These are phyloP conservation scores for Colletotrichum sp. DNA, from an alignment of 2,329 filamentous ascomycete species.

Conservation along the genomic window DNA sequence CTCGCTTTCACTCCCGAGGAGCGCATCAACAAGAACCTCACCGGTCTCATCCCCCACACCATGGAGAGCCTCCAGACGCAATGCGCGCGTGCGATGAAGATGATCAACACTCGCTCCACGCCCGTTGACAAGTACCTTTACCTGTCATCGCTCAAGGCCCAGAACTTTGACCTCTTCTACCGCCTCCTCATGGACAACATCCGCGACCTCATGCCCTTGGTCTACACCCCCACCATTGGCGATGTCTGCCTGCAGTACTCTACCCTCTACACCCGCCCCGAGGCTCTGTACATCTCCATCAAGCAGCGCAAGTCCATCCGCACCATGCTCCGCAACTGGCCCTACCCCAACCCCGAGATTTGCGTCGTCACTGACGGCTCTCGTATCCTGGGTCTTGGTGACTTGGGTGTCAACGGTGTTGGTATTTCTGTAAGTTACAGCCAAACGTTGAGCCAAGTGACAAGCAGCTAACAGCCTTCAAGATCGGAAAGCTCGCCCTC, in stretches of 20 bases:
- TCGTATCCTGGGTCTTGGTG: slow-evolving; percentile 88
- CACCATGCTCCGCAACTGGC: slow-evolving; percentile 92
- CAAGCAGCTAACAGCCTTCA: slow-evolving; percentile 25
- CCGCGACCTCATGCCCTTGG: slow-evolving; percentile 79
- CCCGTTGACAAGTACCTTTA: slow-evolving; percentile 85
- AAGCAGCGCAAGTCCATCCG: slow-evolving; percentile 90
- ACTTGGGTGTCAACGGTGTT: slow-evolving; percentile 96
- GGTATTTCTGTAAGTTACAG: slow-evolving; percentile 79
- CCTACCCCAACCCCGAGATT: slow-evolving; percentile 87
- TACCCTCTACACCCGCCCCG: slow-evolving; percentile 91
- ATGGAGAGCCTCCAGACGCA: slow-evolving; percentile 66
- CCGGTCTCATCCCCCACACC: slow-evolving; percentile 68
- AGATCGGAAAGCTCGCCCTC: slow-evolving; percentile 91
- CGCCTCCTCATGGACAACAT: slow-evolving; percentile 79
- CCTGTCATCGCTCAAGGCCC: slow-evolving; percentile 75
- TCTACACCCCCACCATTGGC: slow-evolving; percentile 90
- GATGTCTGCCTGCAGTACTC: slow-evolving; percentile 98
- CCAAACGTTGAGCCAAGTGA: neutral
- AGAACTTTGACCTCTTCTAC: slow-evolving; percentile 84
- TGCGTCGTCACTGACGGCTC: slow-evolving; percentile 97
- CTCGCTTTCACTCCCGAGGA: slow-evolving; percentile 70
- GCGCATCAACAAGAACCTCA: slow-evolving; percentile 68
- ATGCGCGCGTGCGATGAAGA: slow-evolving; percentile 71
- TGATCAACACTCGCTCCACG: slow-evolving; percentile 73
- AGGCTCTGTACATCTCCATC: slow-evolving; percentile 95